Conservation (phyloP, 208 protist genomes). For the Novymonas esmeraldas region DNA sequence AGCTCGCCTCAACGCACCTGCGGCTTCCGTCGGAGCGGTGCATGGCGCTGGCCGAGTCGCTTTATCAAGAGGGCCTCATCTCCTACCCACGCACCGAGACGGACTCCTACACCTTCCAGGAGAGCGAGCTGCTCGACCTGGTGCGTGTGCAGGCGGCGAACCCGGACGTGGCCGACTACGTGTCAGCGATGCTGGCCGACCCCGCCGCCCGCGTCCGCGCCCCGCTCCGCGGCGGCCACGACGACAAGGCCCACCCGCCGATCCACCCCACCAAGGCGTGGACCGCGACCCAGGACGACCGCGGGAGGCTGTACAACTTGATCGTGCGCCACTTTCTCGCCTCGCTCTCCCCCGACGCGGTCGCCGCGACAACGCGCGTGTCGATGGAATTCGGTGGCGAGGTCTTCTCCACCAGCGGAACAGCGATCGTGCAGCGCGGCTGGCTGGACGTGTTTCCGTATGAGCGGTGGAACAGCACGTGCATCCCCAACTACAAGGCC, state of each 20-base stretch:
- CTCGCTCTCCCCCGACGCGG: slow-evolving; percentile 94
- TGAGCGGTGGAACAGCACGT: slow-evolving; percentile 86
- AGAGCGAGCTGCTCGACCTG: slow-evolving; percentile 84
- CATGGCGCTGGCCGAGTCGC: slow-evolving; percentile 94
- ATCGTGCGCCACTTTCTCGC: slow-evolving; percentile 98
- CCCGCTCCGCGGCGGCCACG: slow-evolving; percentile 93
- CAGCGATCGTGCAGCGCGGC: slow-evolving; percentile 91
- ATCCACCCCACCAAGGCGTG: slow-evolving; percentile 96
- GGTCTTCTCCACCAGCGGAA: slow-evolving; percentile 86
- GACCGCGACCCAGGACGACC: slow-evolving; percentile 57
- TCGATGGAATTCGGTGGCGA: slow-evolving; percentile 77
- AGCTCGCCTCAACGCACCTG: slow-evolving; percentile 93
- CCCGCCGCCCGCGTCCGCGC: slow-evolving; percentile 70
- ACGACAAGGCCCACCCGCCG: slow-evolving; percentile 99
- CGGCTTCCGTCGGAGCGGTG: slow-evolving; percentile 92
- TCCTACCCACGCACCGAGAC: slow-evolving; percentile 99
- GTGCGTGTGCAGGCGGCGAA: slow-evolving; percentile 74
- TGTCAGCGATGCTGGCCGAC: slow-evolving; percentile 54
- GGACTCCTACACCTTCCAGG: slow-evolving; percentile 91
- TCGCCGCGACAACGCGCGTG: slow-evolving; percentile 89
- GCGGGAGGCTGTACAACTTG: slow-evolving; percentile 94
- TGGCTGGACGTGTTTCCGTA: slow-evolving; percentile 96
- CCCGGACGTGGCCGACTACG: slow-evolving; percentile 62
- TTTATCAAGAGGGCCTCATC: slow-evolving; percentile 93
- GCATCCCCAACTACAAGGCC: slow-evolving; percentile 92